Evolutionary conservation across 441 rosid species (phyloP).

Genomic region (Gossypium trilobum): DNA sequence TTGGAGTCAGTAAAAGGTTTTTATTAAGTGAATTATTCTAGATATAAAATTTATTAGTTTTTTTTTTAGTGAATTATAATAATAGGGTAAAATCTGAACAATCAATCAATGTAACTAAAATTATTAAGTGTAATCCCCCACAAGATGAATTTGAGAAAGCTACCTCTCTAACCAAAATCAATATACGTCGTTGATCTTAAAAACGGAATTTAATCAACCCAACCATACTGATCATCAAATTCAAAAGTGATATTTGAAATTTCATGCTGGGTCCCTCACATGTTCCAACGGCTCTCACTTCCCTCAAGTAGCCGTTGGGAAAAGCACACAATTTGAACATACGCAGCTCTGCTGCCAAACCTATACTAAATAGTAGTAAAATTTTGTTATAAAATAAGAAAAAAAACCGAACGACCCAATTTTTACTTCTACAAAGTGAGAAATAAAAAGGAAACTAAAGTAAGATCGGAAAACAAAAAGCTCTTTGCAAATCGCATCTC

Average conservation of each 20-base stretch:
- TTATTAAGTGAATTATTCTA: too few relatives aligned
- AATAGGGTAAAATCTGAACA: too few relatives aligned
- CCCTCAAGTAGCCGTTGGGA: slow-evolving; percentile 23
- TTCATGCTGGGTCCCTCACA: slow-evolving; percentile 7
- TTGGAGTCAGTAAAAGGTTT: too few relatives aligned
- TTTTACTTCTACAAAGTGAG: background rate
- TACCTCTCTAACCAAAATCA: background rate
- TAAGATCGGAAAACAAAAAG: background rate
- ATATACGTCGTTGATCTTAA: background rate
- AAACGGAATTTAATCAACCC: background rate
- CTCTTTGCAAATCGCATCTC: background rate
- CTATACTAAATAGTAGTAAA: background rate
- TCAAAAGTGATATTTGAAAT: slow-evolving; percentile 22
- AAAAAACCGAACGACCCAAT: background rate
- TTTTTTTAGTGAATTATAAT: too few relatives aligned
- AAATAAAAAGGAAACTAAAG: background rate
- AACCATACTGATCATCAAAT: background rate
- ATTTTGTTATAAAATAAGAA: background rate
- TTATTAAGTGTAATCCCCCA: too few relatives aligned
- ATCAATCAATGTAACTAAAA: too few relatives aligned
- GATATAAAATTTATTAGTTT: too few relatives aligned
- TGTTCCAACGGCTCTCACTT: slow-evolving; percentile 13
- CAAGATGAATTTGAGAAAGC: too few relatives aligned
- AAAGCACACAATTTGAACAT: slow-evolving; percentile 7
- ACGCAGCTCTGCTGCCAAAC: background rate